Base-by-base conservation (phyloP, 1,284 basidiomycete genomes). In the Ustilago loliicola region DNA sequence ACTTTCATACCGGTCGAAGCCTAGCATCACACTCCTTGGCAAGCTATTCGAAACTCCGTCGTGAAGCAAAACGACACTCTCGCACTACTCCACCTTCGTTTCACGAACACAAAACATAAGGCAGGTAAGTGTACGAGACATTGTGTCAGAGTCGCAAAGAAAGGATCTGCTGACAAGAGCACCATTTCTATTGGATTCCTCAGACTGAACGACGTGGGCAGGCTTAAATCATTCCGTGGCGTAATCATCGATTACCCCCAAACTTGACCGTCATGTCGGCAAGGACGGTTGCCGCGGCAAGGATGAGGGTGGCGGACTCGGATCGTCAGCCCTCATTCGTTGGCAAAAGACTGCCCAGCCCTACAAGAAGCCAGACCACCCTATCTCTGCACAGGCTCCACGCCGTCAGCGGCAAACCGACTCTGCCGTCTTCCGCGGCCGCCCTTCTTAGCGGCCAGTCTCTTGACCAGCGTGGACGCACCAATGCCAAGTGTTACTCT, bases 181-280 rank as follows among this genome's bases (percentile, higher is more conserved):
- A 34, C 32, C 32, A 11, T 34, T 34, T 11, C 5, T 34, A 34
- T 11, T 34, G 7, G 5, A 34, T 34, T 5, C 32, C 32, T 38
- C 6, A 38, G 36, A 38, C 9, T 15, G 9, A 38, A 38, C 15
- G 3, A 38, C 7, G 7, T 34, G 7, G 17, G 13, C 36, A 38
- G 15, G 9, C 36, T 11, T 38, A 38, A 15, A 15, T 38, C 15
- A 3, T 15, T 5, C 32, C 6, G 13, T 11, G 36, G n/a, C n/a
- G n/a, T n/a, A n/a, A n/a, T n/a, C n/a, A n/a, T 38, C 36, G 6
- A 10, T 15, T 38, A 8, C 13, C 9, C 9, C 13, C 7, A 38
- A 10, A 15, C n/a, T n/a, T n/a, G n/a, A n/a, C n/a, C n/a, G n/a
- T n/a, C n/a, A 66, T 72, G 64, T 62, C 69, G 69, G 63, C 59